Percentiles rank a stretch among this genome's conserved stretches.
Evolutionary conservation across 108 stramenopile genomes (phyloP).

Genomic region (Stephanodiscus minutulus): DNA sequence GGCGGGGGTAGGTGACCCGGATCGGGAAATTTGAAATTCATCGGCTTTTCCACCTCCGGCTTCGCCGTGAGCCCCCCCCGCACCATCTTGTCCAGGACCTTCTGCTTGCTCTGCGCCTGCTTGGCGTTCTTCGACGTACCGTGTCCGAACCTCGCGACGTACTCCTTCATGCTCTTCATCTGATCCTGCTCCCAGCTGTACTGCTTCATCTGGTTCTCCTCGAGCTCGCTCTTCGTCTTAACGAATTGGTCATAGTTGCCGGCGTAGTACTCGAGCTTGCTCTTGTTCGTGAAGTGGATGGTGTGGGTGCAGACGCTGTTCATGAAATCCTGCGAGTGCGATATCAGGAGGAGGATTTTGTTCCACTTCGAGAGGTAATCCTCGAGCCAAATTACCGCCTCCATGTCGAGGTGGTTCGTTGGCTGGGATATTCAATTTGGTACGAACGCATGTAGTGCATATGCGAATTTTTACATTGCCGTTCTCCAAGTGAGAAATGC

Average conservation of each 20-base stretch:
- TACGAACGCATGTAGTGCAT: too few species aligned
- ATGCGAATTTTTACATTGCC: constrained; percentile 1
- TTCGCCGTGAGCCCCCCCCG: constrained; percentile 93
- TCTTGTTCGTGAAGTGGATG: constrained; percentile 86
- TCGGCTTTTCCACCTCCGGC: constrained; percentile 91
- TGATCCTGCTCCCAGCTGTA: constrained; percentile 98
- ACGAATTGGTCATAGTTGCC: constrained; percentile 98
- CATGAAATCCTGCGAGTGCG: constrained; percentile 93
- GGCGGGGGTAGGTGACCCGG: constrained; percentile 97
- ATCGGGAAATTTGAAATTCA: constrained; percentile 96
- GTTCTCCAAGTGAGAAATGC: too few species aligned
- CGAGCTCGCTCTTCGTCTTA: constrained; percentile 91
- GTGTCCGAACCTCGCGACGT: constrained; percentile 98
- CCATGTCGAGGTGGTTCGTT: constrained; percentile 75
- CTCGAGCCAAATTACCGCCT: constrained; percentile 97
- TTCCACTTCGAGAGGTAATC: constrained; percentile 93
- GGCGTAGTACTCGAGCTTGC: constrained; percentile 89
- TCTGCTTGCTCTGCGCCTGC: constrained; percentile 89
- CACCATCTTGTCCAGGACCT: constrained; percentile 95
- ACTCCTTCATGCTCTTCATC: constrained; percentile 97
- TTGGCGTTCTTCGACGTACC: constrained; percentile 97
- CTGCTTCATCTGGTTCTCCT: constrained; percentile 95
- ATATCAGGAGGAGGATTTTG: constrained; percentile 86
- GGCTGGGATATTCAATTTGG: background rate
- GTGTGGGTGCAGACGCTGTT: constrained; percentile 98